Evolutionary conservation across 1,284 basidiomycete species (phyloP), one percentile per base, ranked within the genome.

Genomic region (Cerioporus squamosus): DNA sequence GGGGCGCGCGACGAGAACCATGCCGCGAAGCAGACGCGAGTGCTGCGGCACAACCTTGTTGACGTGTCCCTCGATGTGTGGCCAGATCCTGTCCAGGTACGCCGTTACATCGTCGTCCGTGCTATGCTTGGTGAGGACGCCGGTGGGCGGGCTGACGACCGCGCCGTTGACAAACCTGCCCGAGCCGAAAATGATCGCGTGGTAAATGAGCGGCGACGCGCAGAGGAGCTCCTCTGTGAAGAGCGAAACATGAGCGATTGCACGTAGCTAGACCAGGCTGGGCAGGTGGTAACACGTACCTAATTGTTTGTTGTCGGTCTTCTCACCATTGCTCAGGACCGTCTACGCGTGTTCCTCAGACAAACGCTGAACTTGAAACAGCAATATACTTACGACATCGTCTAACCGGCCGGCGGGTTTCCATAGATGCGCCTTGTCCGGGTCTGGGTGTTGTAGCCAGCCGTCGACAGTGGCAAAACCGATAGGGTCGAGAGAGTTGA

Each of bases 251-350:
- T n/a, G 40, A 18, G 40, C 7, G 4, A 6, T 29, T 5, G 26
- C 26, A 9, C 26, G 26, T 29, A 29, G 26, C 6, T 6, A 9
- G 5, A 26, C 26, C 3, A 26, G 3, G 26, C 26, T 26, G 26
- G 3, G 26, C 3, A 29, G 1, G 26, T 3, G 26, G 45, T 20
- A 10, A 5, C 2, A 53, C 46, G n/a, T 45, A 64, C 66, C 62
- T 17, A 67, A 39, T 51, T 67, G 64, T 38, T 59, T 60, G 56
- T 64, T 66, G 46, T 67, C 64, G 3, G 66, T 64, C 55, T 67
- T 67, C 49, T 67, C 66, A 17, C 66, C 66, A 36, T 62, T 67
- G 52, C 58, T 64, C 5, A 67, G 55, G 17, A 67, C 66, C 9
- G 60, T 64, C 65, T 67, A 26, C 17, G 12, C 29, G 6, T 20